Evolutionary conservation across 306 rosid species (phyloP).

Genomic region (Medicago arabica): DNA sequence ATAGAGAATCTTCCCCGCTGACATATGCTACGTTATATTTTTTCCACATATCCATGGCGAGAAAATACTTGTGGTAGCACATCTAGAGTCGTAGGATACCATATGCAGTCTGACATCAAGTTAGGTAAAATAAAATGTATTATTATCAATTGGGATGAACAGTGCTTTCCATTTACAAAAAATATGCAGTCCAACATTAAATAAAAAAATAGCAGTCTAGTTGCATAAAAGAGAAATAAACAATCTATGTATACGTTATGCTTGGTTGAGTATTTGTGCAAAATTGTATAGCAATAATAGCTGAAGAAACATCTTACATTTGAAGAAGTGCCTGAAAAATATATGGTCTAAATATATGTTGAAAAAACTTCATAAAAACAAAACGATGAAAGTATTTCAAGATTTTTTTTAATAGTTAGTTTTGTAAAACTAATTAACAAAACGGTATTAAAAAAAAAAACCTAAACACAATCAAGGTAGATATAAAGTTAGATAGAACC

Average conservation of each 20-base stretch:
- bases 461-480: not conserved
- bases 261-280: slow-evolving; percentile 84
- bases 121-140: slow-evolving; percentile 2
- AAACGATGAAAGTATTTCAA: too few species aligned
- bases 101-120: not conserved
- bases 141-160: slow-evolving; percentile 14
- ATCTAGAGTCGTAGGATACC: slow-evolving; percentile 94
- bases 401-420: too few species aligned
- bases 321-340: slow-evolving; percentile 85
- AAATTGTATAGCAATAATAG: slow-evolving; percentile 84
- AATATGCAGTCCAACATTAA: not conserved
- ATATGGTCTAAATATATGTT: too few species aligned
- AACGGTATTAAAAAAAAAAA: not conserved
- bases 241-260: slow-evolving; percentile 62
- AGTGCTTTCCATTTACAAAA: not conserved
- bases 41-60: slow-evolving; percentile 97
- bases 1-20: slow-evolving; percentile 95
- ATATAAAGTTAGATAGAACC: too few species aligned
- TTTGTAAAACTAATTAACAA: not conserved
- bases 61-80: slow-evolving; percentile 98
- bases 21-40: slow-evolving; percentile 96
- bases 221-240: not conserved
- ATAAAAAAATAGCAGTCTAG: slow-evolving; percentile 11
- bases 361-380: too few species aligned
- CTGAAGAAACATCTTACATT: slow-evolving; percentile 89